Evolutionary conservation across 2,329 filamentous ascomycete species (phyloP).

Genomic region (Exutisphaerella laricina): DNA sequence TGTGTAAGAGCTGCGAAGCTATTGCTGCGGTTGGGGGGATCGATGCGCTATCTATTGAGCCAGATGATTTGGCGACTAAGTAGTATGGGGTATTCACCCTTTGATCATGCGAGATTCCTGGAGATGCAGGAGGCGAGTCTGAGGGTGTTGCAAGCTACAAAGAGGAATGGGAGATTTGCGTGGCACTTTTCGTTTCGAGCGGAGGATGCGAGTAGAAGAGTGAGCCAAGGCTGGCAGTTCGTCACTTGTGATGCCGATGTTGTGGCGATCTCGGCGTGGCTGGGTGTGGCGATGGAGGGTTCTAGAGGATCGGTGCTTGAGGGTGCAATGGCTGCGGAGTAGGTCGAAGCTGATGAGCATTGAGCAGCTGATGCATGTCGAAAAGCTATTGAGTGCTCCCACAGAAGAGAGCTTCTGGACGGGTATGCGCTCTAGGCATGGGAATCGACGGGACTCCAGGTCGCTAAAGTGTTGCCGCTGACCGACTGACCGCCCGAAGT

Average conservation of each 20-base stretch:
- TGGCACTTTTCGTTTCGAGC: conserved; percentile 12
- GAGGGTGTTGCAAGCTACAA: conserved; percentile 13
- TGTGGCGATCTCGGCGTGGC: conserved; percentile 12
- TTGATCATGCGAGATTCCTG: conserved; percentile 13
- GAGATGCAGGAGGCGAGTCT: conserved; percentile 12
- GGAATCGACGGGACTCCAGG: too few relatives aligned
- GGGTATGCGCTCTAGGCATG: too few relatives aligned
- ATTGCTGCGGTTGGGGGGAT: conserved; percentile 38
- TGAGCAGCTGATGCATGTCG: too few relatives aligned
- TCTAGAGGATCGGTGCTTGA: conserved; percentile 7
- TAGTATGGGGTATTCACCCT: conserved; percentile 14
- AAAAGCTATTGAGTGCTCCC: too few relatives aligned
- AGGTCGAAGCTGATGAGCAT: too few relatives aligned
- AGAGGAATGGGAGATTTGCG: conserved; percentile 12
- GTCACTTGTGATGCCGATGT: conserved; percentile 18
- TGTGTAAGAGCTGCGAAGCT: conserved; percentile 38
- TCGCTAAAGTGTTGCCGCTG: too few relatives aligned
- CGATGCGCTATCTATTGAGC: conserved; percentile 2
- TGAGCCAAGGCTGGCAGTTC: conserved; percentile 13
- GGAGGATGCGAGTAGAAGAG: conserved; percentile 10
- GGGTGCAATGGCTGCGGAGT: too few relatives aligned
- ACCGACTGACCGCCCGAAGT: too few relatives aligned
- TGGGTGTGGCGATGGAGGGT: conserved; percentile 12
- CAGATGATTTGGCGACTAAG: neutral
- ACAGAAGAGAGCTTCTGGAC: too few relatives aligned